phyloP scores from a whole-genome alignment of 768 basidiomycete species.

The Amanita rimosa region DNA sequence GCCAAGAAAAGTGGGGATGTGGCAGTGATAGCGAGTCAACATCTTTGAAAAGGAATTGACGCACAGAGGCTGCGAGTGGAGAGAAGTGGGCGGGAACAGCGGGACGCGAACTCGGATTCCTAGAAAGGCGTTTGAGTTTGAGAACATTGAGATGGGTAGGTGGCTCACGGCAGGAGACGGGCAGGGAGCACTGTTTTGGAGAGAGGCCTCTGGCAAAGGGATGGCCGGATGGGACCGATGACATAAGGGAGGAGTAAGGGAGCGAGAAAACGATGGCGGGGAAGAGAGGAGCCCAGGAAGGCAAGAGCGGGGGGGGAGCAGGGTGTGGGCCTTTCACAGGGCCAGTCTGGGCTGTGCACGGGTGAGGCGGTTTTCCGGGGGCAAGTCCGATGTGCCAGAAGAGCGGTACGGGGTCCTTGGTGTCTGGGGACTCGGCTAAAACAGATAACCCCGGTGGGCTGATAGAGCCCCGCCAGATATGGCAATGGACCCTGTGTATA shows the following conservation, averaged over 20 bases:
- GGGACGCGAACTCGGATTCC: too few relatives aligned
- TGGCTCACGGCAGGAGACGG: too few relatives aligned
- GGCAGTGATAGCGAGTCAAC: too few relatives aligned
- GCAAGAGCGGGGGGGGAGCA: slow-evolving; percentile 4
- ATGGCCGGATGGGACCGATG: background rate
- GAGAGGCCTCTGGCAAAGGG: too few relatives aligned
- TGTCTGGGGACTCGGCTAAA: slow-evolving; percentile 11
- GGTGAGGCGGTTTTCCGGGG: slow-evolving; percentile 8
- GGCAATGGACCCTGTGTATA: slow-evolving; percentile 5
- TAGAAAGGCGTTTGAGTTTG: too few relatives aligned
- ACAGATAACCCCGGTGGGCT: slow-evolving; percentile 14
- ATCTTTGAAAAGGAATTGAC: too few relatives aligned
- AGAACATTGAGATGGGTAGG: too few relatives aligned
- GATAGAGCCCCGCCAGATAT: slow-evolving; percentile 3
- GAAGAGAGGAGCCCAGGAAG: background rate
- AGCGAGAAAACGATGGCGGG: background rate
- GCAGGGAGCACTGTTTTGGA: background rate
- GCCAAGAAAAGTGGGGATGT: too few relatives aligned
- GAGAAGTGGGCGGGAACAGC: too few relatives aligned
- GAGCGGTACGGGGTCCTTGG: slow-evolving; percentile 17
- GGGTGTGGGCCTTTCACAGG: slow-evolving; percentile 2
- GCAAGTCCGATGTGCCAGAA: slow-evolving; percentile 15
- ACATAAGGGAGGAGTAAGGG: background rate
- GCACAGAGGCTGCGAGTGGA: background rate
- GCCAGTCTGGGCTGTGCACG: slow-evolving; percentile 6